Evolutionary conservation across 768 basidiomycete genomes (phyloP), one percentile per base, ranked within the genome.

Genomic region (Coprinopsis sp.): DNA sequence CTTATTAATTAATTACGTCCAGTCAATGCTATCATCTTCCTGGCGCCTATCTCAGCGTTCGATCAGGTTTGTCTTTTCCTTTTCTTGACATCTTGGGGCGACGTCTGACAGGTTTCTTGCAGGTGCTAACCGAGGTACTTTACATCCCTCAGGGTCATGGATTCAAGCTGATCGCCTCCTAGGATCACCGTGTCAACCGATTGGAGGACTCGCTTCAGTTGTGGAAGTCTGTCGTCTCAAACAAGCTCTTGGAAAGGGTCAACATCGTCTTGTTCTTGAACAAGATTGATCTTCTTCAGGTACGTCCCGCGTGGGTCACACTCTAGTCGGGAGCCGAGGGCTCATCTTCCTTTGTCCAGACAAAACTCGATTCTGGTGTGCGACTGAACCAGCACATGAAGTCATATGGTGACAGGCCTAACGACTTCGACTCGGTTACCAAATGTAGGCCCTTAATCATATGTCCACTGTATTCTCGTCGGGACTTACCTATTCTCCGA

Each of bases 1-100:
- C 31, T 36, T 23, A 36, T 29, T 38, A 10, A 18, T 41, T 12
- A 34, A 30, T 47, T 22, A 46, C 51, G 24, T 44, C 29, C 61
- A 91, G 89, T 89, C 29, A 85, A 88, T 60, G 87, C 87, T 34
- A 87, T 92, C 59, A 91, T 92, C 50, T 92, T 91, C 66, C 76
- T 92, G 47, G 89, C 86, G 29, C 89, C 89, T 25, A 89, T 92
- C 37, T 91, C 89, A 30, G 85, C 84, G 21, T 91, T 91, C 55
- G 89, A 91, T 68, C 88, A 91, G 66, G 70, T 70, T 42, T 43
- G 54, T 22, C 36, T 47, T 46, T 24, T 39, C 45, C 51, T 14
- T 21, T 25, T 21, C 25, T 16, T 7, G 28, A 23, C 34, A 22
- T 44, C n/a, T 37, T 21, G 44, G 50, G 42, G 23, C 28, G 16